Percentiles rank a stretch among this genome's conserved stretches.
Conservation (phyloP, 805 yeast genomes). For the Isabelozyma rhagii region DNA sequence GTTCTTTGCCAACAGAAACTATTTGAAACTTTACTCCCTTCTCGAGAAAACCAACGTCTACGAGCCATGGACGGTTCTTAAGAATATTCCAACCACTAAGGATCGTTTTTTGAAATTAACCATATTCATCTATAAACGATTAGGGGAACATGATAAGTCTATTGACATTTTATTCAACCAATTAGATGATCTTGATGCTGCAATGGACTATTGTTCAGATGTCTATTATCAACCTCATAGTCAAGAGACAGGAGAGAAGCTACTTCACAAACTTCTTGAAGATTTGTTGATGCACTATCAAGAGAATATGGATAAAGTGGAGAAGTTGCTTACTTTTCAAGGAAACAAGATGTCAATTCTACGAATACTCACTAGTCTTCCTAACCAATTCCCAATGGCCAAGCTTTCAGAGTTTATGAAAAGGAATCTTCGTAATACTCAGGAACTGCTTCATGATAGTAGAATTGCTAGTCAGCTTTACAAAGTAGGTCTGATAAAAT, state of each 20-base stretch:
- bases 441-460: slow-evolving; percentile 35
- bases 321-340: slow-evolving; percentile 38
- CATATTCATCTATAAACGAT: slow-evolving; percentile 54
- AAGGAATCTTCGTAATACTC: slow-evolving; percentile 40
- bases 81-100: slow-evolving; percentile 29
- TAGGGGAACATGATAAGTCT: slow-evolving; percentile 61
- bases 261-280: slow-evolving; percentile 51
- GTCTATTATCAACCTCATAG: slow-evolving; percentile 37
- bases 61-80: slow-evolving; percentile 35
- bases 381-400: slow-evolving; percentile 45
- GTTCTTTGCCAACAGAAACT: slow-evolving; percentile 12
- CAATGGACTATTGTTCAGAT: slow-evolving; percentile 58
- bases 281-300: slow-evolving; percentile 40
- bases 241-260: slow-evolving; percentile 33
- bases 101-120: slow-evolving; percentile 41
- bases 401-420: slow-evolving; percentile 44
- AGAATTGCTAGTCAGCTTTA: slow-evolving; percentile 46
- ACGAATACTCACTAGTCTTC: slow-evolving; percentile 49
- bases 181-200: slow-evolving; percentile 52
- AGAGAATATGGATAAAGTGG: slow-evolving; percentile 33
- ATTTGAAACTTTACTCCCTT: slow-evolving; percentile 30
- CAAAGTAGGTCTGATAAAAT: slow-evolving; percentile 51
- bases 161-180: slow-evolving; percentile 59
- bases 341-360: slow-evolving; percentile 47
- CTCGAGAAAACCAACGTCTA: slow-evolving; percentile 29